Evolutionary conservation across 495 filamentous ascomycete genomes (phyloP).

Genomic region (Penicillium argentinense): DNA sequence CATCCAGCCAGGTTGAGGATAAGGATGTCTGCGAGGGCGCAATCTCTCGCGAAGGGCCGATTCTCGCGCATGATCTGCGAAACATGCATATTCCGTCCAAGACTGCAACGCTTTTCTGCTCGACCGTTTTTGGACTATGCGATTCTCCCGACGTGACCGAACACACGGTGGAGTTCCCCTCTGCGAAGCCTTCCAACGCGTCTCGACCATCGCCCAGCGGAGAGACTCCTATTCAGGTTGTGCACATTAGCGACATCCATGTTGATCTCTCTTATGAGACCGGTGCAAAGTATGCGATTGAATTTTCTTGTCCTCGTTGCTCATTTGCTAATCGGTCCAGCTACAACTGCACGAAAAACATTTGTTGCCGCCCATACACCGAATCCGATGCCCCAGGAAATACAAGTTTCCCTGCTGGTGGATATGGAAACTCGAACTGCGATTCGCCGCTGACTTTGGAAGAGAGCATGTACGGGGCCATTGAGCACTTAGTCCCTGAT

Average conservation of each 20-base stretch:
- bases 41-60: constrained; percentile 48
- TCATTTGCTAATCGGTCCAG: constrained; percentile 1
- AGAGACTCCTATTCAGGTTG: constrained; percentile 45
- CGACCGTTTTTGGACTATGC: constrained; percentile 51
- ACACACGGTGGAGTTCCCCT: constrained; percentile 45
- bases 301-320: background rate
- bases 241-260: constrained; percentile 57
- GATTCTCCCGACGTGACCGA: constrained; percentile 41
- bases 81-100: constrained; percentile 44
- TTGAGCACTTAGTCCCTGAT: constrained; percentile 25
- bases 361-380: constrained; percentile 55
- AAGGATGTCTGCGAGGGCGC: constrained; percentile 48
- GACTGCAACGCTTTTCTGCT: constrained; percentile 49
- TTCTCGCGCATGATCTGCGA: constrained; percentile 46
- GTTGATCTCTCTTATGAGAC: constrained; percentile 50
- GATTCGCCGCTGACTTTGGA: constrained; percentile 52
- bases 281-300: constrained; percentile 34
- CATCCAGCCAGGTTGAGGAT: constrained; percentile 32
- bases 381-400: constrained; percentile 41
- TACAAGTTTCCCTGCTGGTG: constrained; percentile 42
- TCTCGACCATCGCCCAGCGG: constrained; percentile 44
- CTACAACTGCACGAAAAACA: constrained; percentile 53
- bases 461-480: constrained; percentile 52
- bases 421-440: constrained; percentile 49
- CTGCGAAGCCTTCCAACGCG: constrained; percentile 35